Evolutionary conservation across 306 rosid genomes (phyloP), one percentile per base, ranked within the genome.

Genomic region (Crataegus laevigata): DNA sequence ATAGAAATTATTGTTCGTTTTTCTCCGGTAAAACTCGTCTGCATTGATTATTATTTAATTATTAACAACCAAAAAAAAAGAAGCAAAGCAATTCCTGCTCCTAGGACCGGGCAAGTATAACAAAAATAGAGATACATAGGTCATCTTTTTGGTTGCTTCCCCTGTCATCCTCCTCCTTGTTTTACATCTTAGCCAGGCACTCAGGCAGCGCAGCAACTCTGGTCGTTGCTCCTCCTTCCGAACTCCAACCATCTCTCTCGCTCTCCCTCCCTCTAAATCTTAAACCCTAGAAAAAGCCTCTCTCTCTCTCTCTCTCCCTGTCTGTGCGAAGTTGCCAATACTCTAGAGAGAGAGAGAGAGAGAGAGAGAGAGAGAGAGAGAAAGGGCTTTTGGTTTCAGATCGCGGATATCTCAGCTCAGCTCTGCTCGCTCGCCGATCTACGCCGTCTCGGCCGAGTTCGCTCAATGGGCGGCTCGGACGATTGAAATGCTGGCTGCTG

Each of bases 361-460:
- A 15, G 54, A 43, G 19, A 15, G 54, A 36, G 40, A 36, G 40
- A 47, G 54, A 15, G 51, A 43, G 19, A 15, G 54, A 47, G 52
- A 47, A 47, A 15, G 54, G 21, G 54, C 54, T 47, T 15, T 25
- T 25, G 21, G 3, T 51, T 36, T 87, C 81, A 87, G 91, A 87
- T 85, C 91, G 85, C 74, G 30, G 83, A 78, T 82, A 50, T 58
- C 32, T 22, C 5, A 28, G 22, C 21, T 77, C 36, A 12, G 54
- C 54, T 47, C 64, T 58, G 69, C 79, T 72, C 57, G 61, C 67
- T 75, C 24, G 58, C 76, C 78, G 89, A 88, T 88, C 89, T 83
- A 40, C 66, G 66, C 71, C 29, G 4, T 22, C 52, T 50, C 28
- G 24, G 6, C 75, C 75, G 83, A 66, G 78, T 78, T 79, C 79